Conservation (phyloP, 176 grass and related monocot species). For the Paspalum notatum region DNA sequence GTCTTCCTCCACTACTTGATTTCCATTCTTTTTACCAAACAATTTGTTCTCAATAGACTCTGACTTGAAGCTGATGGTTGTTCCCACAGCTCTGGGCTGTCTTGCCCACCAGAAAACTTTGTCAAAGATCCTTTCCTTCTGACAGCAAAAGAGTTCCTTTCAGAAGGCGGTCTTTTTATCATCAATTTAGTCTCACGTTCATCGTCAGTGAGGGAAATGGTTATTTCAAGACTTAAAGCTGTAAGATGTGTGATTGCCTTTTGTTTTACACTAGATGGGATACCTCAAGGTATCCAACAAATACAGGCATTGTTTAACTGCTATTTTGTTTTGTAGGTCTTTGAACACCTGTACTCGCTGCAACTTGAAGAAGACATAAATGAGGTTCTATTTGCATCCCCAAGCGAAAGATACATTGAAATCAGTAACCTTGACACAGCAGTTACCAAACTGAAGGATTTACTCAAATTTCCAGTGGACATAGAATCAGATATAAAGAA, state of each 20-base stretch:
- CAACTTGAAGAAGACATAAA: conserved; percentile 95
- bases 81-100: conserved; percentile 73
- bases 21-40: conserved; percentile 14
- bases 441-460: conserved; percentile 46
- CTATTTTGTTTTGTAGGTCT: conserved; percentile 53
- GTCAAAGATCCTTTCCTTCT: conserved; percentile 85
- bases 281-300: not conserved
- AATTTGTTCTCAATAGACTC: conserved; percentile 17
- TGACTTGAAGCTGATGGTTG: conserved; percentile 14
- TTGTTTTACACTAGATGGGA: not conserved
- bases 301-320: not conserved
- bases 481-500: conserved; percentile 56
- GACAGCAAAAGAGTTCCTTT: conserved; percentile 63
- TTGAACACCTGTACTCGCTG: conserved; percentile 70
- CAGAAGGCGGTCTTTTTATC: conserved; percentile 71
- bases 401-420: conserved; percentile 50
- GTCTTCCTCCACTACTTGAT: not conserved
- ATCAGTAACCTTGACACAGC: conserved; percentile 35
- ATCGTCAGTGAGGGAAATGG: conserved; percentile 58
- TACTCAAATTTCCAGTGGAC: conserved; percentile 67
- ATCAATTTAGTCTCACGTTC: conserved; percentile 89
- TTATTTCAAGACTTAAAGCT: conserved; percentile 64
- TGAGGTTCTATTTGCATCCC: conserved; percentile 72
- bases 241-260: conserved; percentile 41
- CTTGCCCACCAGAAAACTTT: conserved; percentile 79